Base-by-base conservation (phyloP, 2,329 filamentous ascomycete species). In the Calonectria fujianensis region DNA sequence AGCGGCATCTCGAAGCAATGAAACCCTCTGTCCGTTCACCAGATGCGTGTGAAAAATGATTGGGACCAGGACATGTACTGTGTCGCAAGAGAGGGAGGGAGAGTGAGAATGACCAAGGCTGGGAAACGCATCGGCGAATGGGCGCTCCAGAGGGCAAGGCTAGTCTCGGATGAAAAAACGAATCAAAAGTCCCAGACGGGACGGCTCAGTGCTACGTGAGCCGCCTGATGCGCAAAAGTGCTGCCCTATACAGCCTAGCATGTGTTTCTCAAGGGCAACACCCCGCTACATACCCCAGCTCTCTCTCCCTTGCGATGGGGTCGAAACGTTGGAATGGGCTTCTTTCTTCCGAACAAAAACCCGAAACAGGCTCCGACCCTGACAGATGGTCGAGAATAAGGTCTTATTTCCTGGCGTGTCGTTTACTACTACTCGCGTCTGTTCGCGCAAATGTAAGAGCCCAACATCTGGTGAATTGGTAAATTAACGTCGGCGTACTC, bases 1-100 rank as follows among this genome's bases (percentile, higher is more conserved):
- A 29, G 35, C 20, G 39, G 54, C 70, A 73, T 73, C 35, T 51
- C 8, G 48, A 45, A n/a, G 37, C 52, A 35, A 39, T 48, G 41
- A 32, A 35, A 14, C 50, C 29, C 29, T n/a, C 24, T 63, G 14
- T 16, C 24, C 18, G 31, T 41, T 37, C 57, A 63, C 57, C 37
- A 63, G 57, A 29, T 45, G 35, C 27, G 37, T 27, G 24, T 63
- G 57, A 63, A 16, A 31, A 63, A 37, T 41, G 57, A 63, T 24
- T 20, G n/a, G 4, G 41, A 18, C 14, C 13, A 27, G 57, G 16
- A 63, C 16, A 29, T 63, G 57, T 41, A 63, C 39, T 29, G 2
- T 41, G 35, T 63, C n/a, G 35, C 24, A 27, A 27, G 14, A 27
- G 14, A 41, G 29, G 24, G 57, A 29, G 35, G 27, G 27, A 41